Percentiles rank a stretch among this genome's conserved stretches.
Evolutionary conservation across 2,329 filamentous ascomycete genomes (phyloP).

Genomic region (Verticillium tricorpus): DNA sequence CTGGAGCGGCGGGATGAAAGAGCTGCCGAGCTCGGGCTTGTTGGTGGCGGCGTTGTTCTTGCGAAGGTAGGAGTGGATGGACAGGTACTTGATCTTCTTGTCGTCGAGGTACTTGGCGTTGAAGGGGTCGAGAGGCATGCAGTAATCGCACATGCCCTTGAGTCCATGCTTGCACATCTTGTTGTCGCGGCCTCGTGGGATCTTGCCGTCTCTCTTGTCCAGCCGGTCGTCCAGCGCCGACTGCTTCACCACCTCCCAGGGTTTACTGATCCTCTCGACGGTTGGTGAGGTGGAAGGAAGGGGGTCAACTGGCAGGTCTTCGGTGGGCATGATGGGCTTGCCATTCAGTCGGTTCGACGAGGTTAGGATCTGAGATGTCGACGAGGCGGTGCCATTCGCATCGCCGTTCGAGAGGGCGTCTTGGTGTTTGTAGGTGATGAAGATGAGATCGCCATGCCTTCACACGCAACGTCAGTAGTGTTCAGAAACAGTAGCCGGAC

Average conservation of each 20-base stretch:
- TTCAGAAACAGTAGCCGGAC: not conserved
- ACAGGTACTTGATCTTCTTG: slow-evolving; percentile 98
- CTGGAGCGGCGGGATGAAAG: slow-evolving; percentile 90
- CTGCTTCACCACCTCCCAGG: slow-evolving; percentile 90
- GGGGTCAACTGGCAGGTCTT: slow-evolving; percentile 62
- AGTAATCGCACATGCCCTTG: slow-evolving; percentile 99
- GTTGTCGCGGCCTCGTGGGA: slow-evolving; percentile 64
- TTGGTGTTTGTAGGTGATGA: slow-evolving; percentile 70
- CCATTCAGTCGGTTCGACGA: slow-evolving; percentile 72
- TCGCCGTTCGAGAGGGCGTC: slow-evolving; percentile 32
- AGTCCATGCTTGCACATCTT: slow-evolving; percentile 94
- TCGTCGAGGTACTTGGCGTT: slow-evolving; percentile 83
- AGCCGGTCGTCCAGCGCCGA: slow-evolving; percentile 81
- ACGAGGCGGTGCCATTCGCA: slow-evolving; percentile 26
- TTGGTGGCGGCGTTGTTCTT: slow-evolving; percentile 97
- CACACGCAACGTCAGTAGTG: not conserved
- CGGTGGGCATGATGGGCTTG: slow-evolving; percentile 64
- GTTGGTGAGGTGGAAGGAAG: slow-evolving; percentile 54
- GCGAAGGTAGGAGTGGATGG: slow-evolving; percentile 88
- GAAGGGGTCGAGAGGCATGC: slow-evolving; percentile 94
- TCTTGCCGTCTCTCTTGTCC: slow-evolving; percentile 88
- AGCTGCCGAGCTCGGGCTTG: slow-evolving; percentile 87
- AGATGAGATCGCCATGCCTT: slow-evolving; percentile 89
- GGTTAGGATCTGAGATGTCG: slow-evolving; percentile 27
- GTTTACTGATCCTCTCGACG: slow-evolving; percentile 69